These are phyloP conservation scores for Psilocybe azurescens DNA, from an alignment of 768 basidiomycete species.

Conservation along the genomic window DNA sequence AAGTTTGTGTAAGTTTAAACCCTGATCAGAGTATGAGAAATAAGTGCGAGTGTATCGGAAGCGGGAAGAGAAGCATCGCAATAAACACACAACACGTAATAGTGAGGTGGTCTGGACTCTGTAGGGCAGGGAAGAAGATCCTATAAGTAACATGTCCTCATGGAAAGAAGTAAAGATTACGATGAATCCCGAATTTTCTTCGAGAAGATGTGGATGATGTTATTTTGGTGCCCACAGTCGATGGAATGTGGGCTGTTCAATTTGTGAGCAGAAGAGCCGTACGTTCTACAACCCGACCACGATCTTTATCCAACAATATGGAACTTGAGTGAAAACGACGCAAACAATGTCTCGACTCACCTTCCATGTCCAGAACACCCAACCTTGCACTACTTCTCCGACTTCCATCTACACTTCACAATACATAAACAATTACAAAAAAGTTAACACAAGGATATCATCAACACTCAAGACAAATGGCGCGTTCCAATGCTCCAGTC, in stretches of 20 bases:
- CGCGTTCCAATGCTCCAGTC: background rate
- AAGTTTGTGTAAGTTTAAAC: background rate
- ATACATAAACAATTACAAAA: conserved; percentile 46
- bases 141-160: no score
- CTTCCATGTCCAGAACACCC: conserved; percentile 86
- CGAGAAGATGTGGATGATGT: no score
- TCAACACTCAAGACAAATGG: background rate
- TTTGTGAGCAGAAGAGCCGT: background rate
- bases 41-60: no score
- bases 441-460: background rate
- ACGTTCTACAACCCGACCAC: background rate
- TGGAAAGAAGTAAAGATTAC: no score
- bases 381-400: conserved; percentile 73
- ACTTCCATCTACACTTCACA: conserved; percentile 83
- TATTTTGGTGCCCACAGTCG: no score
- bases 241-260: no score
- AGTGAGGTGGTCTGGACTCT: no score
- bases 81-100: no score
- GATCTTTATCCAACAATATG: background rate
- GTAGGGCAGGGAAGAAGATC: no score
- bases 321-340: background rate
- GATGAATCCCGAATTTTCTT: no score
- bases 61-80: no score
- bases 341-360: conserved; percentile 35
- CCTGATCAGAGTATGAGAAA: background rate